Base-by-base conservation (phyloP, 2,329 filamentous ascomycete species). In the Apiospora rasikravindrae region DNA sequence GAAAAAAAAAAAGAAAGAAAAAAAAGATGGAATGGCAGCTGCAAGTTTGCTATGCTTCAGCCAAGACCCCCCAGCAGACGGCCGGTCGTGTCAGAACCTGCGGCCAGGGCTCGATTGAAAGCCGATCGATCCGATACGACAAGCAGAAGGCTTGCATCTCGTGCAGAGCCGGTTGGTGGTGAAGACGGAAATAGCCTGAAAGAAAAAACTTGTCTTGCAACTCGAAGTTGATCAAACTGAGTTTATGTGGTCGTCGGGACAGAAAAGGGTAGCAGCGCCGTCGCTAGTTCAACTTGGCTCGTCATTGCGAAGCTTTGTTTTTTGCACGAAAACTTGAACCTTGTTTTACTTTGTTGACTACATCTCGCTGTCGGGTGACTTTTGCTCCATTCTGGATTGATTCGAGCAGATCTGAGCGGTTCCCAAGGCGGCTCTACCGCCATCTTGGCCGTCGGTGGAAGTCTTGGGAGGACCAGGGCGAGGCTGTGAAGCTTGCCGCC, bases 301-400 rank as follows among this genome's bases (percentile, higher is more conserved):
- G 57, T 64, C 57, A n/a, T 33, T n/a, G 57, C 57, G 57, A 64
- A 64, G 19, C 57, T 64, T 64, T 53, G n/a, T n/a, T 37, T 40
- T 64, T 8, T 22, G 16, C 33, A 19, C 57, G 16, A 40, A 40
- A 64, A 64, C 53, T 37, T 8, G 29, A 64, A n/a, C 29, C 13
- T 7, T 37, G 22, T 19, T 19, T 11, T 14, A 64, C 57, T 64
- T n/a, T 64, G 57, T 64, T 64, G 24, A 40, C 57, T 14, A 22
- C 29, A 14, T 19, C 57, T 64, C 57, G 57, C 33, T n/a, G 57
- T 40, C 57, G 57, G 33, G 33, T 64, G 33, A 64, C 33, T 64
- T 64, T 61, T 4, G 22, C 22, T 64, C 8, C 29, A 16, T 22
- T 33, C 10, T 4, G 16, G 16, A 61, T 61, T 61, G 53, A 61